These are phyloP conservation scores for Orbilia blumenaviensis DNA, from an alignment of 2,329 filamentous ascomycete species.

Conservation along the genomic window DNA sequence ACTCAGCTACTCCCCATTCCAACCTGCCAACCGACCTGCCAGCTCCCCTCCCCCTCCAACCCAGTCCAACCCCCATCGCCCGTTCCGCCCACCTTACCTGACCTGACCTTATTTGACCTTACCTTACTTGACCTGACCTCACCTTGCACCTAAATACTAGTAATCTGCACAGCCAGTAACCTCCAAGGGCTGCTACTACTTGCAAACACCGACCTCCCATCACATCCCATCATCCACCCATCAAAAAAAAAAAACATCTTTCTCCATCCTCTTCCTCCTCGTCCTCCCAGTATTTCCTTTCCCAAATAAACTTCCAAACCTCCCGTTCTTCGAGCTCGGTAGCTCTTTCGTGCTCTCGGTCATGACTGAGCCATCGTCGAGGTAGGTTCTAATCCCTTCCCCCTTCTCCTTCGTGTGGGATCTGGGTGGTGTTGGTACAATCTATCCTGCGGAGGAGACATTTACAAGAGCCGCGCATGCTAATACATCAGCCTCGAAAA, in stretches of 20 bases:
- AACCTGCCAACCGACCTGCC: no score
- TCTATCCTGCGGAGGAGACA: constrained; percentile 17
- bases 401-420: neutral
- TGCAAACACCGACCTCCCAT: neutral
- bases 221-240: neutral
- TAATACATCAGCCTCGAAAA: constrained; percentile 38
- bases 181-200: neutral
- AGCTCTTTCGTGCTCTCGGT: constrained; percentile 51
- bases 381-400: constrained; percentile 24
- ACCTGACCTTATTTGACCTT: neutral
- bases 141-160: neutral
- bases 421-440: constrained; percentile 12
- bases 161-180: no score
- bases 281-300: neutral
- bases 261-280: no score
- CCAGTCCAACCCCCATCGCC: neutral
- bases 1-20: no score
- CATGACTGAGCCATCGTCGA: constrained; percentile 54
- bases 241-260: no score
- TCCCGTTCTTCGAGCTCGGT: constrained; percentile 11
- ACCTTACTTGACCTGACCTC: neutral
- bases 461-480: constrained; percentile 40
- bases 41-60: constrained; percentile 15
- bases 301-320: neutral
- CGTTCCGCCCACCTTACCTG: neutral